Evolutionary conservation across 805 yeast species (phyloP).

Genomic region (Ogataea naganishii): DNA sequence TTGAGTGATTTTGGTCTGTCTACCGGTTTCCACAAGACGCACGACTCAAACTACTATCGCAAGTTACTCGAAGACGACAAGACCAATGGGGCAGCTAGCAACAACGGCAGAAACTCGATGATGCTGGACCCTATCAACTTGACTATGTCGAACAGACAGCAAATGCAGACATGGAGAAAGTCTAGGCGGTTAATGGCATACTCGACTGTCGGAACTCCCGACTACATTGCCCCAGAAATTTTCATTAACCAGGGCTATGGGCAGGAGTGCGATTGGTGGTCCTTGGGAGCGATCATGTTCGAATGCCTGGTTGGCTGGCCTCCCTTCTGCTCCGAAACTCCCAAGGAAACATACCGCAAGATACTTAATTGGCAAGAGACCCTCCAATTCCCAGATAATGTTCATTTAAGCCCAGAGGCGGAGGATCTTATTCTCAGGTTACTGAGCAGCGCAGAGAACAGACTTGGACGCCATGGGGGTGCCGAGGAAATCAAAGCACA

Average conservation of each 20-base stretch:
- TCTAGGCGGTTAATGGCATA: slow-evolving; percentile 89
- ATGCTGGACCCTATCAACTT: slow-evolving; percentile 91
- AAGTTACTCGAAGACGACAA: slow-evolving; percentile 67
- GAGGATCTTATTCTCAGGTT: slow-evolving; percentile 78
- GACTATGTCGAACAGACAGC: slow-evolving; percentile 91
- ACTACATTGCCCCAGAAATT: slow-evolving; percentile 92
- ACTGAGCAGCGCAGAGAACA: slow-evolving; percentile 67
- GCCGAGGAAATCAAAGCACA: slow-evolving; percentile 86
- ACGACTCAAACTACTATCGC: slow-evolving; percentile 79
- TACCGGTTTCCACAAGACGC: slow-evolving; percentile 91
- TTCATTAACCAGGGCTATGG: slow-evolving; percentile 91
- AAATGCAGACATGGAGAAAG: slow-evolving; percentile 94
- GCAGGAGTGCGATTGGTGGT: slow-evolving; percentile 98
- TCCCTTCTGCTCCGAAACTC: slow-evolving; percentile 91
- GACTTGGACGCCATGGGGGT: slow-evolving; percentile 85
- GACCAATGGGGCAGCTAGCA: slow-evolving; percentile 11
- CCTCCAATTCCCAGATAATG: slow-evolving; percentile 81
- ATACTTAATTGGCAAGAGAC: slow-evolving; percentile 89
- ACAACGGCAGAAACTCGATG: slow-evolving; percentile 62
- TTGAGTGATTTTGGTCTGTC: slow-evolving; percentile 71
- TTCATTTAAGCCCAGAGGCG: slow-evolving; percentile 80
- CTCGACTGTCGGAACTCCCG: slow-evolving; percentile 95
- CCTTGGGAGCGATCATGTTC: slow-evolving; percentile 91
- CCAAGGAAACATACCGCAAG: slow-evolving; percentile 88
- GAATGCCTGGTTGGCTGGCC: slow-evolving; percentile 97